Evolutionary conservation across 2,329 filamentous ascomycete genomes (phyloP), one percentile per base, ranked within the genome.

Genomic region (Fusarium globosum): DNA sequence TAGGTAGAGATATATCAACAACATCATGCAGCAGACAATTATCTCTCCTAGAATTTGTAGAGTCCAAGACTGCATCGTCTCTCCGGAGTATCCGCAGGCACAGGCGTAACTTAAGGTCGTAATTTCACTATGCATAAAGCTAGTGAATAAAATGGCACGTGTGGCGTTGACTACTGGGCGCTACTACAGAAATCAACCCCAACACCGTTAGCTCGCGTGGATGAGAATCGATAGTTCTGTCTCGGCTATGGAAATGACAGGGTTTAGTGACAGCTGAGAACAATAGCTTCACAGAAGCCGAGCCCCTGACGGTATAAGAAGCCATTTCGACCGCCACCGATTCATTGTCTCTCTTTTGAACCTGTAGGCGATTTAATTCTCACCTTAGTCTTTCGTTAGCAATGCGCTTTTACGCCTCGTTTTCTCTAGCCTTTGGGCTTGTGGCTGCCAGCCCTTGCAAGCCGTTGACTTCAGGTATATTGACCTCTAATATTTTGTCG

Each of bases 61-160:
- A 2, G 6, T 10, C 13, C 20, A 28, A 21, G 0, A 15, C 4
- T 0, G 14, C 2, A 28, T 1, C 2, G 18, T 9, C 20, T 46
- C 1, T 10, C 12, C 23, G 23, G 23, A 46, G 5, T 7, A 33
- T 14, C 33, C 33, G 13, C 33, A 4, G 6, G 2, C 12, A 21
- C 12, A 46, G 5, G 3, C 4, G 23, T 28, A 20, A 21, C 7
- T 10, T 11, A 15, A 28, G 6, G 23, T 28, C 6, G 43, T 28
- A 49, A 30, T 49, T n/a, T 30, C 46, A 3, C 20, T 13, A 30
- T 0, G 26, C 20, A n/a, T 30, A 6, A 16, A 30, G 28, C 46
- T 49, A 18, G 28, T 9, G 0, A 13, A 2, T 1, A 12, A 30
- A 49, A n/a, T 30, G 21, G 46, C 20, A 49, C 28, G 28, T 18